Base-by-base conservation (phyloP, 148 eudicot species). In the Selenicereus undatus region DNA sequence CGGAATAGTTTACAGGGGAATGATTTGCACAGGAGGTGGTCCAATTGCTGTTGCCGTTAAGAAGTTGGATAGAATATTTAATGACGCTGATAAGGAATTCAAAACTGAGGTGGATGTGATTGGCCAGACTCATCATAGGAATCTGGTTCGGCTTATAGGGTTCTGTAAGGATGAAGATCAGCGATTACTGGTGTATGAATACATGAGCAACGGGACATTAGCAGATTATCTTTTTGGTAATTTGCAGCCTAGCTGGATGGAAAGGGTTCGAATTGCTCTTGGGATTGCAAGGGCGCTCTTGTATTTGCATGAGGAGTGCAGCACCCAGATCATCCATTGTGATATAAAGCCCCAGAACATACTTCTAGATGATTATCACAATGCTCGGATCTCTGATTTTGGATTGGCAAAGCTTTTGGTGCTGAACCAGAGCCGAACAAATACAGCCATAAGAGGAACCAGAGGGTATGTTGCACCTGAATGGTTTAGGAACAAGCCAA, bases 401-500 rank as follows among this genome's bases (percentile, higher is more conserved):
- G 93, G 93, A 16, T 56, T 92, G 76, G 89, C 96, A 24, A 90
- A 90, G 78, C 92, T 88, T 62, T 43, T 92, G 86, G 84, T 65
- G 73, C 81, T 86, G 22, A 74, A 85, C 76, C 89, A 90, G 82
- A 90, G 87, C 71, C 87, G 84, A 22, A 89, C 93, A 10, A 69
- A 56, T 27, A 89, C 93, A 1, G 84, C 74, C 26, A 83, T 92
- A 43, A 87, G 97, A 76, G 96, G 93, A 26, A 92, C 93, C 21
- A 92, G 85, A 84, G 93, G 96, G 39, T 92, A 92, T 81, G 90
- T 92, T 50, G 93, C 96, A n/a, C 92, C 96, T 21, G 96, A 92
- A 39, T 92, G 93, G 95, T 92, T 92, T 75, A 90, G 85, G 70
- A 86, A 84, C 88, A 86, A 76, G 50, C 89, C 87, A 13, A 60